These are phyloP conservation scores for Pseudogymnoascus sp. DNA, from an alignment of 2,329 filamentous ascomycete species.

Conservation along the genomic window DNA sequence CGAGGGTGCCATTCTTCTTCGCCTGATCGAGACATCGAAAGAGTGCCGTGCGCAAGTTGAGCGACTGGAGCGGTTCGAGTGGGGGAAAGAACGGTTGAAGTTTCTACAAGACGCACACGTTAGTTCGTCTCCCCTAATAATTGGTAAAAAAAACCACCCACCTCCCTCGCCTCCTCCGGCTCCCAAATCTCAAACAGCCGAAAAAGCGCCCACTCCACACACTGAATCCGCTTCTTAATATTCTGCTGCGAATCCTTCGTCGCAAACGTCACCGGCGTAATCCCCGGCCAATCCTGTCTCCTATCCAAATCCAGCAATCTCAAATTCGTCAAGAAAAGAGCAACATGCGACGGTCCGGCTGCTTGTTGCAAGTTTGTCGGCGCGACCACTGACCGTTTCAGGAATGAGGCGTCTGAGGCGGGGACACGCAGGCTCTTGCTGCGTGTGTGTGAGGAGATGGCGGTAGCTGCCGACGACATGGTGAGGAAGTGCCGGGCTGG, in stretches of 20 bases:
- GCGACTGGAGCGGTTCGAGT: conserved; percentile 79
- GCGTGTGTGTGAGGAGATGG: conserved; percentile 20
- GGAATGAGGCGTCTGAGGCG: conserved; percentile 17
- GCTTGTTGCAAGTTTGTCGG: conserved; percentile 13
- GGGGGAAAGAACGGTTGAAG: conserved; percentile 87
- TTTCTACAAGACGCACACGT: conserved; percentile 46
- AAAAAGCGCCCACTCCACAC: conserved; percentile 87
- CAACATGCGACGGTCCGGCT: conserved; percentile 45
- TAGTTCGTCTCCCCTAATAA: conserved; percentile 14
- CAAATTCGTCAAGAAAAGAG: conserved; percentile 75
- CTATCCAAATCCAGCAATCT: conserved; percentile 75
- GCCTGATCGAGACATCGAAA: conserved; percentile 74
- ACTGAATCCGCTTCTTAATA: conserved; percentile 75
- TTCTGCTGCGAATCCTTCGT: conserved; percentile 60
- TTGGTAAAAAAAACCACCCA: conserved; percentile 34
- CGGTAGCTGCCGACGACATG: conserved; percentile 26
- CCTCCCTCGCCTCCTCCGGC: conserved; percentile 65
- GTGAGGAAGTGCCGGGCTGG: not conserved
- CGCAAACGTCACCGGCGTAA: conserved; percentile 65
- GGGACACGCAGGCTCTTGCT: conserved; percentile 26
- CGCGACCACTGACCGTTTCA: conserved; percentile 17
- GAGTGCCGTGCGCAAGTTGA: conserved; percentile 80
- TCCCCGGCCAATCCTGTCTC: conserved; percentile 71
- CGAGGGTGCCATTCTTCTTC: conserved; percentile 81
- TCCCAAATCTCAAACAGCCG: conserved; percentile 83